phyloP scores from a whole-genome alignment of 2,329 filamentous ascomycete genomes.

The Penicillium sp. region DNA sequence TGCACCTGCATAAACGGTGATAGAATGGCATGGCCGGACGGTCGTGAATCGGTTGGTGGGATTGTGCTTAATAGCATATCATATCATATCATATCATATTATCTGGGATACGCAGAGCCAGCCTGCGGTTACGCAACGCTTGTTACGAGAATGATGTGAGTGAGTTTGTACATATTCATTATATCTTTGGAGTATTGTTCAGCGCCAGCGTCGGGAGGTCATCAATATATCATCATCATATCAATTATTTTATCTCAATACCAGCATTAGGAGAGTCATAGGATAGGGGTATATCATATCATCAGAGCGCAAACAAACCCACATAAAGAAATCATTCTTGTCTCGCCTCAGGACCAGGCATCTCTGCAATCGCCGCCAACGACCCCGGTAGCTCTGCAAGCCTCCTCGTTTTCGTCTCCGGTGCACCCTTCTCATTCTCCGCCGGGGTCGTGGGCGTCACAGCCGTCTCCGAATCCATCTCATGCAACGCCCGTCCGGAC shows the following conservation, averaged over 20 bases:
- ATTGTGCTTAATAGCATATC: slow-evolving; percentile 16
- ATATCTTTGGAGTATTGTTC: slow-evolving; percentile 23
- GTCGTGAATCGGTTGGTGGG: slow-evolving; percentile 2
- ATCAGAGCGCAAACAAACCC: background rate
- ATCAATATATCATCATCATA: slow-evolving; percentile 15
- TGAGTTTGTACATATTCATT: slow-evolving; percentile 18
- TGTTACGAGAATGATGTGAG: slow-evolving; percentile 17
- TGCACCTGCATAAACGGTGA: slow-evolving; percentile 16
- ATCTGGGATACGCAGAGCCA: slow-evolving; percentile 16
- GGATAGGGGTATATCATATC: background rate
- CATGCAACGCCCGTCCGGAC: slow-evolving; percentile 16
- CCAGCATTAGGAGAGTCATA: background rate
- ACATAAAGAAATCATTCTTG: background rate
- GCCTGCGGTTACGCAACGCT: slow-evolving; percentile 15
- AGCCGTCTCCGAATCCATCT: slow-evolving; percentile 12
- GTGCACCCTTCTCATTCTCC: background rate
- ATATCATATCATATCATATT: slow-evolving; percentile 7
- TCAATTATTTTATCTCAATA: slow-evolving; percentile 1
- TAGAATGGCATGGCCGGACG: slow-evolving; percentile 12
- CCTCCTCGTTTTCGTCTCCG: background rate
- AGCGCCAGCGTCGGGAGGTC: slow-evolving; percentile 27
- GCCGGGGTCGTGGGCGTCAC: background rate
- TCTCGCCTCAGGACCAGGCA: slow-evolving; percentile 1
- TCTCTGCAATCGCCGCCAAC: slow-evolving; percentile 3
- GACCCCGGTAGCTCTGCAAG: slow-evolving; percentile 13